Evolutionary conservation across 371 early-diverging fungal genomes (phyloP).

Genomic region (Mucor irregularis): DNA sequence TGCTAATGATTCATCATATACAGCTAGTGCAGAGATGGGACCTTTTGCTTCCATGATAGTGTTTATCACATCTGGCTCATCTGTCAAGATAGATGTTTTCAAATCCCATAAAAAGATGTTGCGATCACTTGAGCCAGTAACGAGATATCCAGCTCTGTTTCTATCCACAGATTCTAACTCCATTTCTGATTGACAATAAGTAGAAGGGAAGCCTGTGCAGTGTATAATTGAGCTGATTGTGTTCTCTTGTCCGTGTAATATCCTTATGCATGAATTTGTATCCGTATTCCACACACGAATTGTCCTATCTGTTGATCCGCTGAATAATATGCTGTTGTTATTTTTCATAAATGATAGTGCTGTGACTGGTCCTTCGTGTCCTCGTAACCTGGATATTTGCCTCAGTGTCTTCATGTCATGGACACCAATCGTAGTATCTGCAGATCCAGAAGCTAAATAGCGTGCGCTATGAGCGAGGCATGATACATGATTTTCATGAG

Average conservation of each 20-base stretch:
- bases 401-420: slow-evolving; percentile 3
- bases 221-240: slow-evolving; percentile 13
- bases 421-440: slow-evolving; percentile 56
- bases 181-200: neutral
- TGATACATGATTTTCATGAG: slow-evolving; percentile 76
- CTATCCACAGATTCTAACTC: neutral
- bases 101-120: slow-evolving; percentile 26
- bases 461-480: slow-evolving; percentile 69
- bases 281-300: slow-evolving; percentile 71
- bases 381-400: neutral
- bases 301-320: slow-evolving; percentile 78
- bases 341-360: slow-evolving; percentile 3
- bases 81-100: neutral
- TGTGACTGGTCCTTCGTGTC: slow-evolving; percentile 24
- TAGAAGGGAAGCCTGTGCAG: neutral
- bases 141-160: slow-evolving; percentile 17
- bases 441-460: slow-evolving; percentile 74
- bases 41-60: slow-evolving; percentile 23
- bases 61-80: slow-evolving; percentile 11
- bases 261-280: slow-evolving; percentile 45
- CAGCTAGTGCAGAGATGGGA: slow-evolving; percentile 17
- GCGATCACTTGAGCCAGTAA: slow-evolving; percentile 26
- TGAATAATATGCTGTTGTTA: slow-evolving; percentile 34
- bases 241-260: slow-evolving; percentile 28
- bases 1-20: slow-evolving; percentile 9